Conservation (phyloP, 2,329 filamentous ascomycete species). For the Ceratocystis diversiconidia region DNA sequence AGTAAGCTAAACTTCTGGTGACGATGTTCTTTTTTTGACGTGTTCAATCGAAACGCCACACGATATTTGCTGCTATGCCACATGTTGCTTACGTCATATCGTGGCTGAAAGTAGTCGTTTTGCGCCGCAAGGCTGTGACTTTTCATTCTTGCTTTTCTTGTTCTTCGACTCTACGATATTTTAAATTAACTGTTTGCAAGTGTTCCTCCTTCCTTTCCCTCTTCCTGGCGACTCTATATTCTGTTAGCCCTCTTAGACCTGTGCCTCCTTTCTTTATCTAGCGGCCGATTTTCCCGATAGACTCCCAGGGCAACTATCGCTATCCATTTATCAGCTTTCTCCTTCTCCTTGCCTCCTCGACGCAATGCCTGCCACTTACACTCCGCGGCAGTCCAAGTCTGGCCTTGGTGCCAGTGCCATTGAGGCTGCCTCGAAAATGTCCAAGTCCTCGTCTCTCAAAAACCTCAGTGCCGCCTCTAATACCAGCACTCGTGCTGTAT, state of each 20-base stretch:
- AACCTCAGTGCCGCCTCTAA: slow-evolving; percentile 36
- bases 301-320: too few relatives aligned
- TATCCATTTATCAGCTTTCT: too few relatives aligned
- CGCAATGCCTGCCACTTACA: slow-evolving; percentile 11
- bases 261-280: background rate
- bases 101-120: too few relatives aligned
- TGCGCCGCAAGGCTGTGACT: too few relatives aligned
- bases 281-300: background rate
- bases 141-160: too few relatives aligned
- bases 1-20: too few relatives aligned
- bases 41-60: too few relatives aligned
- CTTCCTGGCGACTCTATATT: background rate
- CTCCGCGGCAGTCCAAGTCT: slow-evolving; percentile 12
- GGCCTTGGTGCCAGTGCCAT: slow-evolving; percentile 10
- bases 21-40: too few relatives aligned
- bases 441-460: slow-evolving; percentile 35
- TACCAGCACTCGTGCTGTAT: slow-evolving; percentile 39
- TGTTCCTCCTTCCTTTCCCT: background rate
- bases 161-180: too few relatives aligned
- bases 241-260: background rate
- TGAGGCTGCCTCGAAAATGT: slow-evolving; percentile 48
- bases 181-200: background rate
- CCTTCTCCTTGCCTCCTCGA: background rate
- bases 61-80: too few relatives aligned
- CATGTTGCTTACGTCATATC: too few relatives aligned